Evolutionary conservation across 345 rosid species (phyloP).

Genomic region (Lenwebbia sp.): DNA sequence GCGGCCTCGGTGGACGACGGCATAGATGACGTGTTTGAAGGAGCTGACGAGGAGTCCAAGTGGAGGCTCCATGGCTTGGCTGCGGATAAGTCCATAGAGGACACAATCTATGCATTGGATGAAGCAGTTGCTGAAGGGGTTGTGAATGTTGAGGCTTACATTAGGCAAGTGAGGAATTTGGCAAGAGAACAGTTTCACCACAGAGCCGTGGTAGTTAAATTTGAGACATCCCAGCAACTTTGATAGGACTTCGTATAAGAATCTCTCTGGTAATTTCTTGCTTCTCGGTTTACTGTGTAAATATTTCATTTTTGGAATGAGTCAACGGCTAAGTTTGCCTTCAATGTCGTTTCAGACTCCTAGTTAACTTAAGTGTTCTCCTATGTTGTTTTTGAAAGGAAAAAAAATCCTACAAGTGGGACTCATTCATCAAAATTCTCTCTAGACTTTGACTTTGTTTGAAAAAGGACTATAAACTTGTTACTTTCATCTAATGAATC

Average conservation of each 20-base stretch:
- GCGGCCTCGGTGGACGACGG: constrained; percentile 2
- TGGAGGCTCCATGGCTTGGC: constrained; percentile 21
- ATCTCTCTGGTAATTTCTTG: not conserved
- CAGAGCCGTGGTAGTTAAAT: constrained; percentile 6
- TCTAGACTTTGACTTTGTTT: not conserved
- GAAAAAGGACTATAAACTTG: not conserved
- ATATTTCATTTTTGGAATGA: not conserved
- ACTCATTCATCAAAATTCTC: not conserved
- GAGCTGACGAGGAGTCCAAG: constrained; percentile 15
- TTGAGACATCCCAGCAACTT: not conserved
- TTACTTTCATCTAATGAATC: not conserved
- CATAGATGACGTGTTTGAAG: constrained; percentile 21
- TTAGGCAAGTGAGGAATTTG: constrained; percentile 52
- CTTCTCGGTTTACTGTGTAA: not conserved
- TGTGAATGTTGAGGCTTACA: constrained; percentile 29
- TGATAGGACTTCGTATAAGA: not conserved
- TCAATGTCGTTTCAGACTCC: not conserved
- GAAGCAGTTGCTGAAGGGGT: constrained; percentile 28
- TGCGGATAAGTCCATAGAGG: constrained; percentile 44
- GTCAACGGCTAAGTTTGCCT: not conserved
- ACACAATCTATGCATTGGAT: constrained; percentile 38
- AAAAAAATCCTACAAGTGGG: not conserved
- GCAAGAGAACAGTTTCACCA: constrained; percentile 51
- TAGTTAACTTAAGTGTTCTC: not conserved
- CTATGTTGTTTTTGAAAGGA: not conserved